phyloP scores from a whole-genome alignment of 805 yeast genomes.

The Starmerella powellii region DNA sequence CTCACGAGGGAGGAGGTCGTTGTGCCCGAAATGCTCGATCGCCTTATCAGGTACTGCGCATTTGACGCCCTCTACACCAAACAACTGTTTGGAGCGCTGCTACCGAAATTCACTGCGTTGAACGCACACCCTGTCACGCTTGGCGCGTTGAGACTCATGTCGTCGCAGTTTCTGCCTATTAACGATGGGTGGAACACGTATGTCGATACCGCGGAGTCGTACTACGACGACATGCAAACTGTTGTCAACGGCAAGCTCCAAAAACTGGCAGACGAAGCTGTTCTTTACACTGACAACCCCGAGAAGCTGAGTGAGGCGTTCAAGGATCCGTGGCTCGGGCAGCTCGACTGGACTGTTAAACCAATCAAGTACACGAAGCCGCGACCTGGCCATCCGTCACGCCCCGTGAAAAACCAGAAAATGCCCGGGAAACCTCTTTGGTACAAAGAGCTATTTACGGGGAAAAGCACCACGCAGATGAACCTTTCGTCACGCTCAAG shows the following conservation, averaged over 20 bases:
- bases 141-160: constrained; percentile 68
- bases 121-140: constrained; percentile 93
- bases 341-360: constrained; percentile 72
- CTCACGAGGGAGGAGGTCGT: constrained; percentile 43
- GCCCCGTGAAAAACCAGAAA: constrained; percentile 49
- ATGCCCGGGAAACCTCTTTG: constrained; percentile 89
- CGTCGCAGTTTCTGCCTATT: constrained; percentile 69
- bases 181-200: constrained; percentile 61
- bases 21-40: constrained; percentile 38
- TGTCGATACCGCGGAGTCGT: constrained; percentile 51
- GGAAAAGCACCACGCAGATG: constrained; percentile 30
- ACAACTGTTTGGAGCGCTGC: constrained; percentile 51
- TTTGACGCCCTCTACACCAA: constrained; percentile 69
- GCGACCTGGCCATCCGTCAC: constrained; percentile 35
- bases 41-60: constrained; percentile 70
- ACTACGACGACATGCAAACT: constrained; percentile 47
- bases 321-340: constrained; percentile 80
- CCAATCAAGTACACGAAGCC: constrained; percentile 59
- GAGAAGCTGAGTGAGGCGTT: constrained; percentile 27
- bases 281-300: constrained; percentile 34
- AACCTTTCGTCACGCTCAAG: constrained; percentile 61
- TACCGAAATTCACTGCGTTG: constrained; percentile 52
- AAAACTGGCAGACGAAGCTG: constrained; percentile 48
- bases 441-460: constrained; percentile 53
- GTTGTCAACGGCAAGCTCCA: constrained; percentile 48